phyloP scores from a whole-genome alignment of 176 grass and related monocot species.

The Aegilops longissima region DNA sequence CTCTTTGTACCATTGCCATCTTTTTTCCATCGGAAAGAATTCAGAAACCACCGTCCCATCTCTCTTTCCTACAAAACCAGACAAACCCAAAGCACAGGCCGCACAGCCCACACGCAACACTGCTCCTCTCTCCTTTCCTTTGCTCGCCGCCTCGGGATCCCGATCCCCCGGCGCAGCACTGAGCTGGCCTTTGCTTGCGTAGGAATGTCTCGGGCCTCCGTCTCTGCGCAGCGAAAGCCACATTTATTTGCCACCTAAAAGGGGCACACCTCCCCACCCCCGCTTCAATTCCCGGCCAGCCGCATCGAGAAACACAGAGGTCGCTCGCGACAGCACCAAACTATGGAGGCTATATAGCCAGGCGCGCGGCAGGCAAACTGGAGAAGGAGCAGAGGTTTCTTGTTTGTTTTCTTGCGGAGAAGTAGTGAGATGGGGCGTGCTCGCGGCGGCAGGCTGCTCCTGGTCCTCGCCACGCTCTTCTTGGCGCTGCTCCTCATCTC shows the following conservation, averaged over 20 bases:
- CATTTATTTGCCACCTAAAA: constrained; percentile 44
- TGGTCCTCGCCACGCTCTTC: neutral
- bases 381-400: neutral
- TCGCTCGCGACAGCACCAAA: neutral
- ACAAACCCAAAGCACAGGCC: neutral
- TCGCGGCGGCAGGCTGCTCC: neutral
- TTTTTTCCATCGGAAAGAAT: neutral
- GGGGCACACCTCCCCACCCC: constrained; percentile 10
- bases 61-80: neutral
- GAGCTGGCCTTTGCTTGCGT: neutral
- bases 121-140: neutral
- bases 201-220: constrained; percentile 44
- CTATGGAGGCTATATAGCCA: neutral
- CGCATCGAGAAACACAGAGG: neutral
- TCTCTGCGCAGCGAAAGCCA: constrained; percentile 3
- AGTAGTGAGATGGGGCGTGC: neutral
- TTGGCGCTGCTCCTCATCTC: neutral
- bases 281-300: neutral
- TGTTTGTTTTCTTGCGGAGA: neutral
- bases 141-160: constrained; percentile 37
- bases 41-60: too few species aligned
- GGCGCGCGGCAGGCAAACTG: neutral
- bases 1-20: neutral
- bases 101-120: too few species aligned
- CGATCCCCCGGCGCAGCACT: constrained; percentile 29